phyloP scores from a whole-genome alignment of 2,329 filamentous ascomycete species.

The Gnomoniopsis sp. region DNA sequence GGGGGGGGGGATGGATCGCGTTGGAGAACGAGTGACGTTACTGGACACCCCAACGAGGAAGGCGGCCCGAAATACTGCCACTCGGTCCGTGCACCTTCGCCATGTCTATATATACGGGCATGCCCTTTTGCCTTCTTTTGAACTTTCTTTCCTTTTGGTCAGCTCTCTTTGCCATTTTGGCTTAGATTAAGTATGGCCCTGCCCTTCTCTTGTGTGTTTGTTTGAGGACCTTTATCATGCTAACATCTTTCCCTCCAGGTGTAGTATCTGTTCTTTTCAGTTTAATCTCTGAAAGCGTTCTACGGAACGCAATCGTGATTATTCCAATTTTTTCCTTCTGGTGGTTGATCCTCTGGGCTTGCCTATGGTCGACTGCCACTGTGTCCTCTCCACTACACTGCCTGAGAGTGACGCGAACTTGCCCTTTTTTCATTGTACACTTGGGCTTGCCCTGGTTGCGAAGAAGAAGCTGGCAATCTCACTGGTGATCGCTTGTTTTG shows the following conservation, averaged over 20 bases:
- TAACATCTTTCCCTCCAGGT: conserved; percentile 35
- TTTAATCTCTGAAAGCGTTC: conserved; percentile 75
- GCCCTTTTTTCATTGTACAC: conserved; percentile 52
- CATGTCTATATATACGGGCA: neutral
- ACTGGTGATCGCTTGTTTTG: no score
- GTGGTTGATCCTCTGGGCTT: conserved; percentile 60
- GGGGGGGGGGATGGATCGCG: no score
- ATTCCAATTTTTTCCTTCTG: conserved; percentile 65
- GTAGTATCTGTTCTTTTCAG: conserved; percentile 81
- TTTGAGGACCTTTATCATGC: no score
- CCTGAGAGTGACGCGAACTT: conserved; percentile 62
- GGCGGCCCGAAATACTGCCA: neutral
- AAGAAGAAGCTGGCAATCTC: conserved; percentile 42
- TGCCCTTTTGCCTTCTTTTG: neutral
- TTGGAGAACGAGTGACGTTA: no score
- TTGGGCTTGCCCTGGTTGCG: conserved; percentile 47
- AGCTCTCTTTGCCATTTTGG: conserved; percentile 37
- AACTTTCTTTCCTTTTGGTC: conserved; percentile 45
- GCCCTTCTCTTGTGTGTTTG: no score
- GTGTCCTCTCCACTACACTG: conserved; percentile 74
- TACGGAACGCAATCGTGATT: conserved; percentile 64
- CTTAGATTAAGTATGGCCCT: conserved; percentile 52
- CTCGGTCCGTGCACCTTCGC: neutral
- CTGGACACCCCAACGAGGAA: neutral
- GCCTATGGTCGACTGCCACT: conserved; percentile 56